Evolutionary conservation across 2,329 filamentous ascomycete species (phyloP).

Genomic region (Akanthomyces lecanii): DNA sequence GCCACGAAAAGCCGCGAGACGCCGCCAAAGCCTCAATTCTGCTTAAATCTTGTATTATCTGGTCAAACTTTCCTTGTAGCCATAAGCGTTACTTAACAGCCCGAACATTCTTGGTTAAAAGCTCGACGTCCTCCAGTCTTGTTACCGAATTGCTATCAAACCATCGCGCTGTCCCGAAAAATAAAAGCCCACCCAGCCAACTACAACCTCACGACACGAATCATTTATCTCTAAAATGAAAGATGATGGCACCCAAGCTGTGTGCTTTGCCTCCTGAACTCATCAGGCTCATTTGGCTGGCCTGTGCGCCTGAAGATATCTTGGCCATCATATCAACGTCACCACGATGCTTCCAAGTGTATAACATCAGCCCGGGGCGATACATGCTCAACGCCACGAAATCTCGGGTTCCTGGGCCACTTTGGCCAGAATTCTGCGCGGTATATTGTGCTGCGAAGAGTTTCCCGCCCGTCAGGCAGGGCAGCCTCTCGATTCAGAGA

Average conservation of each 20-base stretch:
- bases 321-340: background rate
- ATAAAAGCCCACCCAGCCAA: no score
- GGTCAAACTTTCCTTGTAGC: no score
- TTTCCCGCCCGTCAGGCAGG: background rate
- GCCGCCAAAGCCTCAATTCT: no score
- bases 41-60: no score
- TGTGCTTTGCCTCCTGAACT: background rate
- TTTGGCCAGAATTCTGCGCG: background rate
- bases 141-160: no score
- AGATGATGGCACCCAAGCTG: background rate
- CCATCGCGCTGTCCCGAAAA: no score
- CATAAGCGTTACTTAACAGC: no score
- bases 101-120: no score
- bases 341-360: background rate
- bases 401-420: background rate
- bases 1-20: no score
- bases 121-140: no score
- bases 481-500: no score
- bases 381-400: background rate
- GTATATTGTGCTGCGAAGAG: background rate
- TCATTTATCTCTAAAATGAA: background rate
- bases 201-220: no score
- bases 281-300: background rate
- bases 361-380: background rate
- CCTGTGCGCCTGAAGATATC: background rate